Base-by-base conservation (phyloP, 257 asterid species). In the Forsythia suspensa region DNA sequence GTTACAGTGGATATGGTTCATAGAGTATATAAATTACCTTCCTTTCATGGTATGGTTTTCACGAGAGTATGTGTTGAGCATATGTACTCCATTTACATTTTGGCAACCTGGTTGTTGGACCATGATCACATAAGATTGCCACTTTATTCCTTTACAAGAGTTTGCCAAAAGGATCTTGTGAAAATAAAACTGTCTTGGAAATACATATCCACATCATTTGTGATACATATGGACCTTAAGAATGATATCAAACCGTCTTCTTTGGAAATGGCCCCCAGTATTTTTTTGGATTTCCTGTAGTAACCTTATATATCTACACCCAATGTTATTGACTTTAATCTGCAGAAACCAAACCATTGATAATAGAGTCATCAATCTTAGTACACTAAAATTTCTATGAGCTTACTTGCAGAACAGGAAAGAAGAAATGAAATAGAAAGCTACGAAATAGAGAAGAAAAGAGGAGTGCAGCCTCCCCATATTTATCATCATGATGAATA, bases 1-100 rank as follows among this genome's bases (percentile, higher is more conserved):
- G 86, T 92, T 83, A 98, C 97, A 15, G 86, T 95, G 79, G 87
- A 91, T 86, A 78, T 95, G 97, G 73, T 79, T 79, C 80, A 87
- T 77, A 91, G 99, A 92, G 98, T 95, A 65, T 95, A 82, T 86
- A 85, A 85, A 57, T 90, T 93, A 40, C 96, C 99, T 76, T 93
- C 98, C 70, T 91, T 95, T 68, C 76, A 88, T 74, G 93, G 99
- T 95, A 90, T 37, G 70, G 2, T 70, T 81, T 39, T 77, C 80
- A 63, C 44, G 70, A 20, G 67, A 40, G 15, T 67, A 37, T n/a
- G 44, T 59, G 63, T 70, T 72, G 73, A 40, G 21, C 73, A 48
- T 78, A 57, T 21, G n/a, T 21, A 13, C 40, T 75, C 51, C 38
- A 5, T 29, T 48, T 67, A 65, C 66, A 40, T 39, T 18, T n/a